Evolutionary conservation across 2,329 filamentous ascomycete species (phyloP).

Genomic region (Sarocladiaceae sp.): DNA sequence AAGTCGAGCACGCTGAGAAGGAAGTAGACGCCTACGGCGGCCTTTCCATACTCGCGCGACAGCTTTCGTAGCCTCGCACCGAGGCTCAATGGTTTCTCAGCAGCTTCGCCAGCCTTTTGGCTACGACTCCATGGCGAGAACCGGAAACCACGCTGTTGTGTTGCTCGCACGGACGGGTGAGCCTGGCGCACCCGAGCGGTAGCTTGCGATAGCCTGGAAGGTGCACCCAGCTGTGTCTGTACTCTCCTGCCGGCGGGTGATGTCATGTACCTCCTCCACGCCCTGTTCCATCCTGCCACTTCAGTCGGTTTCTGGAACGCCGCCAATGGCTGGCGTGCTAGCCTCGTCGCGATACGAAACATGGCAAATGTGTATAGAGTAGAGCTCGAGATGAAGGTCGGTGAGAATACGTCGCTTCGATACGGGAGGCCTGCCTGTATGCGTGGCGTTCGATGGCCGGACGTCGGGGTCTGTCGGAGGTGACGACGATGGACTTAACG

Average conservation of each 20-base stretch:
- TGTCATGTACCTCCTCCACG: conserved; percentile 8
- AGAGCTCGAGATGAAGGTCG: not conserved
- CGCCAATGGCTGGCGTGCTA: not conserved
- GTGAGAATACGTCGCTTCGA: not conserved
- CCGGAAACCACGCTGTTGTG: conserved; percentile 25
- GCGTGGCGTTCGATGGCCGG: not conserved
- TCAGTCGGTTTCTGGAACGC: not conserved
- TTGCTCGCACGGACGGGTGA: conserved; percentile 8
- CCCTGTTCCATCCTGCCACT: conserved; percentile 6
- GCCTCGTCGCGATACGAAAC: not conserved
- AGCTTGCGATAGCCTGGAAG: no score
- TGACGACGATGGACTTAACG: conserved; percentile 7
- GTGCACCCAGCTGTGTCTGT: not conserved
- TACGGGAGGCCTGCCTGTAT: not conserved
- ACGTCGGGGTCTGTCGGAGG: not conserved
- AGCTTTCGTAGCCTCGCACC: conserved; percentile 74
- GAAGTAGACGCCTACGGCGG: conserved; percentile 86
- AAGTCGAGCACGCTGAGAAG: conserved; percentile 80
- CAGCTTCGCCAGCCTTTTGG: conserved; percentile 17
- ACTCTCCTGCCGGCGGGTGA: conserved; percentile 1
- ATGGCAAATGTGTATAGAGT: not conserved
- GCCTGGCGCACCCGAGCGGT: no score
- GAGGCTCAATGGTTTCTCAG: conserved; percentile 40
- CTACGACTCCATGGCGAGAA: conserved; percentile 27
- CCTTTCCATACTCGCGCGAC: conserved; percentile 89